Evolutionary conservation across 768 basidiomycete species (phyloP), one percentile per base, ranked within the genome.

Genomic region (Sporobolomyces pararoseus): DNA sequence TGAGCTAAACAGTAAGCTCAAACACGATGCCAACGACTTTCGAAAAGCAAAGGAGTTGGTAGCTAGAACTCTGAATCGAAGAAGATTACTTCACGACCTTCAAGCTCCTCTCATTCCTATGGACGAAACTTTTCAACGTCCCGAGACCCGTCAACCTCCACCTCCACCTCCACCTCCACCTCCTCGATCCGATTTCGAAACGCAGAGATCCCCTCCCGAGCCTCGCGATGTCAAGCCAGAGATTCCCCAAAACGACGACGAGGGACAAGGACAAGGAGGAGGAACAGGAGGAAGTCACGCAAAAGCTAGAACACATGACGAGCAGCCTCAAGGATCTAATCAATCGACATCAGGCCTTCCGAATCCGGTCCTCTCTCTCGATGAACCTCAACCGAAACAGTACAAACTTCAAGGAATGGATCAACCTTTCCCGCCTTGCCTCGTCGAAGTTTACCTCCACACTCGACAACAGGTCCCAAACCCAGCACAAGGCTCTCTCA

Each of bases 211-310:
- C 27, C 31, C 51, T 10, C 10, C 9, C 7, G 23, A 29, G 23
- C 49, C 49, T 50, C 49, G 49, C 10, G 49, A 50, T 23, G n/a
- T 29, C 49, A 50, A 50, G n/a, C 49, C 49, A 10, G 49, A 50
- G 27, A 29, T 50, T 23, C 10, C 49, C 23, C 49, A 12, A 9
- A 29, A 23, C 23, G 27, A 23, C 49, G 49, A 50, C 27, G 49
- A 46, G 14, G 44, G 23, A 46, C 14, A 46, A 13, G 44, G 23
- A 46, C n/a, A n/a, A n/a, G n/a, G n/a, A 27, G n/a, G 9, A 50
- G 49, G 49, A 50, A n/a, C 13, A 50, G 49, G 49, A 50, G 49
- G 49, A 50, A n/a, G 27, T 50, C 49, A 34, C 51, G 51, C 7
- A 52, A 7, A n/a, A 29, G 4, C 51, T 10, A 25, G 7, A 7